Evolutionary conservation across 2,329 filamentous ascomycete genomes (phyloP).

Genomic region (Aspergillus viridinutans): DNA sequence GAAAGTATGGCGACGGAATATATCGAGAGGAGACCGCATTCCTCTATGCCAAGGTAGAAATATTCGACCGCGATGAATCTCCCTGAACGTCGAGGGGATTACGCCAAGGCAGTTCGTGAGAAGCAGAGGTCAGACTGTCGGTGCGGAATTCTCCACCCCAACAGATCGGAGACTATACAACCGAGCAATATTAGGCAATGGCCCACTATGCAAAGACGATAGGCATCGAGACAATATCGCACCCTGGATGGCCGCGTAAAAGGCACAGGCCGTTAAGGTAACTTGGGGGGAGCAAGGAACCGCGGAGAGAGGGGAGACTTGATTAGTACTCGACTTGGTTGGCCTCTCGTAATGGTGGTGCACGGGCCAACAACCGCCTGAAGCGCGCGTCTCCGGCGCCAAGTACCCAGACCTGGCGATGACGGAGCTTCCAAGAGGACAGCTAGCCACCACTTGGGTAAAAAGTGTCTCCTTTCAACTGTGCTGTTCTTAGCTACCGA

Average conservation of each 20-base stretch:
- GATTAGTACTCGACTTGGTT: constrained; percentile 4
- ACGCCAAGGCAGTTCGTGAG: constrained; percentile 3
- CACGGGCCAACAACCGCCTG: constrained; percentile 10
- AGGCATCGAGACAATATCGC: constrained; percentile 11
- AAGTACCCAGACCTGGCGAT: constrained; percentile 10
- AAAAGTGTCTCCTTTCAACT: neutral
- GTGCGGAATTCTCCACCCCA: constrained; percentile 2
- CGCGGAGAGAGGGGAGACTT: constrained; percentile 16
- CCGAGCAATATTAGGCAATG: constrained; percentile 7
- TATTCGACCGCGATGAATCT: constrained; percentile 7
- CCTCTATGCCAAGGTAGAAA: constrained; percentile 24
- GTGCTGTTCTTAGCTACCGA: neutral
- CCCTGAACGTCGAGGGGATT: neutral
- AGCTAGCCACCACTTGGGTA: constrained; percentile 5
- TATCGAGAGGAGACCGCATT: constrained; percentile 35
- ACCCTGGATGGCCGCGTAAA: constrained; percentile 11
- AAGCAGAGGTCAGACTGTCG: neutral
- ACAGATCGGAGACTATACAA: constrained; percentile 6
- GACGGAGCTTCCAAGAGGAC: constrained; percentile 19
- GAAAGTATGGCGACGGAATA: constrained; percentile 24
- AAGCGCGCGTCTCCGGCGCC: constrained; percentile 20
- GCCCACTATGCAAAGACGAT: constrained; percentile 7
- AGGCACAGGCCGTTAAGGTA: constrained; percentile 14
- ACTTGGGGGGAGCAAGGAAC: constrained; percentile 13
- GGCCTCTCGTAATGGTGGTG: constrained; percentile 3